Evolutionary conservation across 805 yeast species (phyloP).

Genomic region (Yarrowia divulgata): DNA sequence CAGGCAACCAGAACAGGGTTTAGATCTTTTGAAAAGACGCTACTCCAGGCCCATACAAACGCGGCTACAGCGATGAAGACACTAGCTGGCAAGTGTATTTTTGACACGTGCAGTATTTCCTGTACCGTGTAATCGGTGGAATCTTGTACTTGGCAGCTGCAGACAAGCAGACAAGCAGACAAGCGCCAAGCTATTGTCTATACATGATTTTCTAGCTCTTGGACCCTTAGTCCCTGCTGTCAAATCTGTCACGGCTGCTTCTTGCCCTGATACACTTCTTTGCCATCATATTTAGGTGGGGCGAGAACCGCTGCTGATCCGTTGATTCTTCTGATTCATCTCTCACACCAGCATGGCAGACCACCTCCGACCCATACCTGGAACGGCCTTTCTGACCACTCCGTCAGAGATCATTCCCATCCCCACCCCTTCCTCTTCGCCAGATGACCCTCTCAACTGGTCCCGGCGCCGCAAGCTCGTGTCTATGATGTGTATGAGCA

Average conservation of each 20-base stretch:
- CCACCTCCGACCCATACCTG: slow-evolving; percentile 45
- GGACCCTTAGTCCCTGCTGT: slow-evolving; percentile 33
- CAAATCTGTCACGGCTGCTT: slow-evolving; percentile 8
- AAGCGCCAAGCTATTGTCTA: neutral
- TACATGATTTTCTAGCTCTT: neutral
- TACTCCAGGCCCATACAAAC: neutral
- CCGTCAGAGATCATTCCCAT: slow-evolving; percentile 57
- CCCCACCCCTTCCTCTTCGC: slow-evolving; percentile 72
- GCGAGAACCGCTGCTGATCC: neutral
- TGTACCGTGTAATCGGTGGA: neutral
- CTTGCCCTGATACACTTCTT: slow-evolving; percentile 10
- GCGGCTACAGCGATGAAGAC: slow-evolving; percentile 12
- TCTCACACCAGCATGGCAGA: neutral
- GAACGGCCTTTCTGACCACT: slow-evolving; percentile 43
- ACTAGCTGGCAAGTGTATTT: neutral
- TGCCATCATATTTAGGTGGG: slow-evolving; percentile 1
- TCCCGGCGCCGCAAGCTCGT: slow-evolving; percentile 56
- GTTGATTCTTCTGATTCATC: slow-evolving; percentile 8
- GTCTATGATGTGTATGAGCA: slow-evolving; percentile 52
- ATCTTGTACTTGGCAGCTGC: neutral
- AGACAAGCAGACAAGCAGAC: neutral
- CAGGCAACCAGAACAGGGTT: neutral
- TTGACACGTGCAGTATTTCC: neutral
- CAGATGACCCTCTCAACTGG: slow-evolving; percentile 78
- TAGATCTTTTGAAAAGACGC: neutral